These are phyloP conservation scores for Vinca major DNA, from an alignment of 305 asterid genomes.

Conservation along the genomic window DNA sequence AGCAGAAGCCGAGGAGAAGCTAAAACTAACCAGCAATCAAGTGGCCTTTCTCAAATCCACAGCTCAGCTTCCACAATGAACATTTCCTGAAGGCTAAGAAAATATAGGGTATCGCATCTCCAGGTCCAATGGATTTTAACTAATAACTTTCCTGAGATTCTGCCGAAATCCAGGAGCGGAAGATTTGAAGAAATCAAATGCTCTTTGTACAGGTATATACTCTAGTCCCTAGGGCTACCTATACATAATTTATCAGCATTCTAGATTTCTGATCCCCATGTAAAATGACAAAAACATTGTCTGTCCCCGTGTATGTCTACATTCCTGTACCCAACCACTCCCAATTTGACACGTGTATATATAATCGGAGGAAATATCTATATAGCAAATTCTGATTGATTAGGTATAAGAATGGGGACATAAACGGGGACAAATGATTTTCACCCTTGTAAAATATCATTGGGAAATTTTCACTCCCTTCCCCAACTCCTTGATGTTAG, in stretches of 20 bases:
- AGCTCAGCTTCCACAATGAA: constrained; percentile 28
- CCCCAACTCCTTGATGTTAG: background rate
- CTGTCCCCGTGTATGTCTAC: too few relatives aligned
- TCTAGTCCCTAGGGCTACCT: background rate
- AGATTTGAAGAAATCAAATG: background rate
- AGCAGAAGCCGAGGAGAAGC: constrained; percentile 78
- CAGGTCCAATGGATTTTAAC: background rate
- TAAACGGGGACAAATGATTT: too few relatives aligned
- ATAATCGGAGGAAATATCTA: too few relatives aligned
- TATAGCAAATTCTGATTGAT: too few relatives aligned
- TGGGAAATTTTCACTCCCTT: background rate
- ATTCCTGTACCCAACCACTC: too few relatives aligned
- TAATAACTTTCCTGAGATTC: background rate
- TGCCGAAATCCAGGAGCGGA: background rate
- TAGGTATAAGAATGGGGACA: too few relatives aligned
- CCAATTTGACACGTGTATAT: too few relatives aligned
- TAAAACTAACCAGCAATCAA: constrained; percentile 62
- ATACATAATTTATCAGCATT: background rate
- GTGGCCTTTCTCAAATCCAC: constrained; percentile 63
- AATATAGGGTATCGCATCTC: background rate
- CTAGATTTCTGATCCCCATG: background rate
- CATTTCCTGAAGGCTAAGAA: background rate
- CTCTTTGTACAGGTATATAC: constrained; percentile 3
- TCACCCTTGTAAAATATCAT: background rate
- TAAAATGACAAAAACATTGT: too few relatives aligned